Percentiles rank a stretch among this genome's conserved stretches.
Evolutionary conservation across 2,329 filamentous ascomycete species (phyloP).

Genomic region (Tolypocladium inflatum): DNA sequence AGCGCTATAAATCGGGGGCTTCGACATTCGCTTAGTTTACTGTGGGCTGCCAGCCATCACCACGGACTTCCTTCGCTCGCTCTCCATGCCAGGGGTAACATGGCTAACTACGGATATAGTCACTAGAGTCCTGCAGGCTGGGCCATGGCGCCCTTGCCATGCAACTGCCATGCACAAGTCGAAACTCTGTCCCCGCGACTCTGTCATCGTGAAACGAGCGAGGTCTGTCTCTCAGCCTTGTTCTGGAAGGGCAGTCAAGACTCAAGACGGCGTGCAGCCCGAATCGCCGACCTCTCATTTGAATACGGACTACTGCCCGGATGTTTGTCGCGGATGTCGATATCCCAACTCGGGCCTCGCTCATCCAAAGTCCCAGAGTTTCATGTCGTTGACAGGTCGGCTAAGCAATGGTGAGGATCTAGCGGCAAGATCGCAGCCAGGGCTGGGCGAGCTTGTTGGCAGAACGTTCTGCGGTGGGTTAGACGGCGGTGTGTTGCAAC

Average conservation of each 20-base stretch:
- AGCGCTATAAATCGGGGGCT: neutral
- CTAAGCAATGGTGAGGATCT: neutral
- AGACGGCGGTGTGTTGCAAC: neutral
- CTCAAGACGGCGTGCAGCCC: neutral
- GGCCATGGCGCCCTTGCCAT: neutral
- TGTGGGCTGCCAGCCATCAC: neutral
- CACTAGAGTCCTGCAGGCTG: neutral
- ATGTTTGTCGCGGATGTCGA: neutral
- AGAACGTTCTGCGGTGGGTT: neutral
- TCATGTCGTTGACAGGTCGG: neutral
- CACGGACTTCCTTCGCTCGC: neutral
- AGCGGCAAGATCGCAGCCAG: neutral
- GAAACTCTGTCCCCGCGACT: constrained; percentile 2
- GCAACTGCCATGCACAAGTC: constrained; percentile 1
- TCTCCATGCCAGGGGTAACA: neutral
- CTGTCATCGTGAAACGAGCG: constrained; percentile 6
- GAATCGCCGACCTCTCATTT: neutral
- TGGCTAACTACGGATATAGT: neutral
- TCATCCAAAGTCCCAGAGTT: neutral
- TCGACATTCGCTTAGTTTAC: neutral
- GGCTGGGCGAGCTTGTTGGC: neutral
- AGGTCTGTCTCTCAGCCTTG: neutral
- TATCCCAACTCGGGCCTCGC: neutral
- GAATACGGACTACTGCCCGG: constrained; percentile 2
- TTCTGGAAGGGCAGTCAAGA: constrained; percentile 3